Base-by-base conservation (phyloP, 106 monocot species). In the Dioscorea alata region DNA sequence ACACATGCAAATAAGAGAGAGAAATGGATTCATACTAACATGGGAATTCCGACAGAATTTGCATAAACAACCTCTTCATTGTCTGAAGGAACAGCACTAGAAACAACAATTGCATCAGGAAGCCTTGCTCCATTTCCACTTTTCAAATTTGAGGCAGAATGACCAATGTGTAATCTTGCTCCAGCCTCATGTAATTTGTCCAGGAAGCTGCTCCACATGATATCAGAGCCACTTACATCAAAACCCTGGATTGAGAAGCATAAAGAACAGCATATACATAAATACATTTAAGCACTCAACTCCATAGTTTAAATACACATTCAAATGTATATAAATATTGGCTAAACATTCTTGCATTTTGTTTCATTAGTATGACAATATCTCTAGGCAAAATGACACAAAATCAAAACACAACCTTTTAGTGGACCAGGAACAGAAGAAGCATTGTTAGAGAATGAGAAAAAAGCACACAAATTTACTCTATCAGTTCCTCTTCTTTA, bases 181-280 rank as follows among this genome's bases (percentile, higher is more conserved):
- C 82, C 82, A 61, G 77, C 69, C 56, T 60, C 32, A 8, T 56
- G 69, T 57, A 82, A 65, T 16, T 64, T 33, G 48, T 77, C 73
- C 73, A 77, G 64, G 66, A 65, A 63, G 16, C 14, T 17, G 53
- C 64, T 77, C 82, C 82, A 82, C 23, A 22, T 69, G 25, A 82
- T 77, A 65, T 82, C 82, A 23, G 82, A 82, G 32, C 82, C 82
- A 74, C 82, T 77, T 25, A 82, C 82, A 59, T 77, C 74, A 73
- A 73, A 77, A n/a, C 82, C 82, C 82, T 82, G 63, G 34, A 12
- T 42, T n/a, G 17, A 23, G 42, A 54, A 54, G 54, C 54, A 54
- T 8, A 54, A 54, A 42, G 42, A 42, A 42, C 10, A 42, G 42
- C 10, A 10, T 10, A 42, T 42, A 42, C 42, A 42, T 42, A 42